phyloP scores from a whole-genome alignment of 208 protist genomes.

The Eutreptiella sp. region DNA sequence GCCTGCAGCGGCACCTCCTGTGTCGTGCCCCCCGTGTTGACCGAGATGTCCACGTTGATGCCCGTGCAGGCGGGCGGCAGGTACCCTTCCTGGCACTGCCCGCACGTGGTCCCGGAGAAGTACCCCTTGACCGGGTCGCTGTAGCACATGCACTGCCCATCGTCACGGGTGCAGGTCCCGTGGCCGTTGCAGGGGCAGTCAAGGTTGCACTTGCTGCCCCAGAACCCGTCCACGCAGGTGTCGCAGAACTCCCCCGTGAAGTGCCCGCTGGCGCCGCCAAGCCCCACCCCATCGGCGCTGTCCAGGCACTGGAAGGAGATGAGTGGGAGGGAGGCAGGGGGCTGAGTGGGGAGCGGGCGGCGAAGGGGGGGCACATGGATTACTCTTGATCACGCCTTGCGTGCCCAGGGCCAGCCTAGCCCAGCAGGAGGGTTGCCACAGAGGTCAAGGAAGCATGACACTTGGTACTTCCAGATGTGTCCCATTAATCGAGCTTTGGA shows the following conservation, averaged over 20 bases:
- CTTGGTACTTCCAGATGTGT: no score
- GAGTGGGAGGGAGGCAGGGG: no score
- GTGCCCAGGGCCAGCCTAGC: no score
- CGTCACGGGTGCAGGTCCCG: conserved; percentile 4
- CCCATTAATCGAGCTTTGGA: no score
- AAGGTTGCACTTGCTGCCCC: conserved; percentile 1
- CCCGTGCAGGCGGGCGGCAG: conserved; percentile 3
- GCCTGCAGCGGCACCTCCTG: no score
- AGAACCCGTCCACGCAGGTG: conserved; percentile 7
- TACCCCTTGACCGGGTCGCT: conserved; percentile 17
- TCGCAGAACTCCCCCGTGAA: conserved; percentile 11
- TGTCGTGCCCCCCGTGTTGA: neutral
- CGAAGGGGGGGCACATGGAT: no score
- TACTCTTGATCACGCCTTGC: no score
- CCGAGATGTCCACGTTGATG: neutral
- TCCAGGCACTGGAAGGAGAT: no score
- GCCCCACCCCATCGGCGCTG: no score
- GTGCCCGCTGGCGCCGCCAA: conserved; percentile 4
- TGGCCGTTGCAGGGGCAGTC: conserved; percentile 6
- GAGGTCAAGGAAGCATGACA: no score
- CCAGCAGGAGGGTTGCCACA: no score
- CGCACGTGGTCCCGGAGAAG: conserved; percentile 13
- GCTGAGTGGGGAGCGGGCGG: no score
- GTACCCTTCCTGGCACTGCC: conserved; percentile 16
- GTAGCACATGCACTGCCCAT: conserved; percentile 19